phyloP scores from a whole-genome alignment of 257 asterid species.

The Schizonepeta tenuifolia region DNA sequence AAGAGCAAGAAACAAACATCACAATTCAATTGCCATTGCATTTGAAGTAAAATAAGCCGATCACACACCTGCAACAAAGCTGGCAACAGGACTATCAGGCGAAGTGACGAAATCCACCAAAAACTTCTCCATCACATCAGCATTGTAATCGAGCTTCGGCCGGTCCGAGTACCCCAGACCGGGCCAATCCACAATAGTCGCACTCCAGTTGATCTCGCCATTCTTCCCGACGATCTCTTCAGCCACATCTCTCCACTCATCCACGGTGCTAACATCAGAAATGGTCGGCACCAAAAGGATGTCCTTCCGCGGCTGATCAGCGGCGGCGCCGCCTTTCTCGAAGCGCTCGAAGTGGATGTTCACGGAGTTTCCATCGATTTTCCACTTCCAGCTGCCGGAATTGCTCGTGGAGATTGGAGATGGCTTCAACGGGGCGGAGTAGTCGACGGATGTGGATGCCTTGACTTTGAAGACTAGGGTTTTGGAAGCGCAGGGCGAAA shows the following conservation, averaged over 20 bases:
- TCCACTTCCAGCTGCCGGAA: conserved; percentile 71
- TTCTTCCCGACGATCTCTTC: conserved; percentile 62
- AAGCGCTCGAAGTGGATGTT: conserved; percentile 71
- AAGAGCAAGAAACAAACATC: conserved; percentile 11
- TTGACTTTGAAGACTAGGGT: conserved; percentile 36
- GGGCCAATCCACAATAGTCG: conserved; percentile 96
- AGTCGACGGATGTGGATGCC: conserved; percentile 56
- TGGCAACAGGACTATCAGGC: conserved; percentile 64
- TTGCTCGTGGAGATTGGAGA: conserved; percentile 35
- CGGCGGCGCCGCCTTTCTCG: conserved; percentile 41
- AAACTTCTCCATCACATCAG: conserved; percentile 89
- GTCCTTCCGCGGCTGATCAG: conserved; percentile 52
- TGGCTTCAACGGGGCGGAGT: conserved; percentile 43
- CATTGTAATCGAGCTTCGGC: conserved; percentile 82
- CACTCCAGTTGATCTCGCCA: conserved; percentile 54
- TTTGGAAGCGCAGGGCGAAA: conserved; percentile 32
- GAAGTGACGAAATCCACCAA: conserved; percentile 73
- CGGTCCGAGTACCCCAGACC: conserved; percentile 92
- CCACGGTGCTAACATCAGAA: conserved; percentile 96
- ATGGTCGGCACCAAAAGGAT: conserved; percentile 85
- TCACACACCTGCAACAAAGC: conserved; percentile 51
- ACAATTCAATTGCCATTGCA: not conserved
- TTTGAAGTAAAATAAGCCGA: not conserved
- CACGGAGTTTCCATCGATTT: conserved; percentile 62
- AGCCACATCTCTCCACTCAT: conserved; percentile 91